A percentile compares a stretch with the other conserved stretches of the same genome.
Conservation (phyloP, 2,329 filamentous ascomycete genomes). For the Trichophyton simii region DNA sequence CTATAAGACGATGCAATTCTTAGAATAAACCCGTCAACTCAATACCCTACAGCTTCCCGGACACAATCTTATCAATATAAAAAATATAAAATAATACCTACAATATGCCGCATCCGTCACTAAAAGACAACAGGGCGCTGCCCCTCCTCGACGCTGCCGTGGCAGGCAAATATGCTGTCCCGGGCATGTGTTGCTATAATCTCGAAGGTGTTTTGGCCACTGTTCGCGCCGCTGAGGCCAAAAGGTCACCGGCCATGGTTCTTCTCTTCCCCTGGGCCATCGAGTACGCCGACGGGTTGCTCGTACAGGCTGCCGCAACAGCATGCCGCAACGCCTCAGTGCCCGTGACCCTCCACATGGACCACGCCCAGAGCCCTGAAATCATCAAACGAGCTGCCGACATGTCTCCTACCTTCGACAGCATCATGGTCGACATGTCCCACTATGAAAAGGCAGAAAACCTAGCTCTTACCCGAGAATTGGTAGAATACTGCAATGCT, state of each 20-base stretch:
- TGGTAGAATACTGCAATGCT: slow-evolving; percentile 51
- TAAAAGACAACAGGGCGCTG: slow-evolving; percentile 41
- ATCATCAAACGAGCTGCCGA: slow-evolving; percentile 50
- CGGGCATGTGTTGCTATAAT: slow-evolving; percentile 55
- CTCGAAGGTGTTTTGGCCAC: slow-evolving; percentile 58
- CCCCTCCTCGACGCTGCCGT: slow-evolving; percentile 46
- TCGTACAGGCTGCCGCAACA: slow-evolving; percentile 44
- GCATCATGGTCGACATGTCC: slow-evolving; percentile 67
- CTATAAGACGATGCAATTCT: background rate
- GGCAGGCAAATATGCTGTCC: slow-evolving; percentile 45
- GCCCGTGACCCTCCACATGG: slow-evolving; percentile 51
- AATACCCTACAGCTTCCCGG: background rate
- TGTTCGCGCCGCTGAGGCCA: slow-evolving; percentile 55
- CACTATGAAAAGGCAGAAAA: slow-evolving; percentile 62
- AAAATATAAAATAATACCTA: background rate
- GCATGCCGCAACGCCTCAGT: slow-evolving; percentile 46
- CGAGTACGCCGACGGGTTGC: slow-evolving; percentile 47
- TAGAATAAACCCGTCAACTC: background rate
- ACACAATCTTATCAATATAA: background rate
- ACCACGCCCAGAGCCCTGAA: slow-evolving; percentile 53
- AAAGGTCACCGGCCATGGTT: slow-evolving; percentile 55
- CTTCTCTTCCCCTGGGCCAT: slow-evolving; percentile 65
- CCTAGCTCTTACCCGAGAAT: slow-evolving; percentile 48
- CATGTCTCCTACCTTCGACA: slow-evolving; percentile 50
- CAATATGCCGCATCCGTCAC: slow-evolving; percentile 12